These are phyloP conservation scores for Amanita polypyramis DNA, from an alignment of 768 basidiomycete species.

Conservation along the genomic window DNA sequence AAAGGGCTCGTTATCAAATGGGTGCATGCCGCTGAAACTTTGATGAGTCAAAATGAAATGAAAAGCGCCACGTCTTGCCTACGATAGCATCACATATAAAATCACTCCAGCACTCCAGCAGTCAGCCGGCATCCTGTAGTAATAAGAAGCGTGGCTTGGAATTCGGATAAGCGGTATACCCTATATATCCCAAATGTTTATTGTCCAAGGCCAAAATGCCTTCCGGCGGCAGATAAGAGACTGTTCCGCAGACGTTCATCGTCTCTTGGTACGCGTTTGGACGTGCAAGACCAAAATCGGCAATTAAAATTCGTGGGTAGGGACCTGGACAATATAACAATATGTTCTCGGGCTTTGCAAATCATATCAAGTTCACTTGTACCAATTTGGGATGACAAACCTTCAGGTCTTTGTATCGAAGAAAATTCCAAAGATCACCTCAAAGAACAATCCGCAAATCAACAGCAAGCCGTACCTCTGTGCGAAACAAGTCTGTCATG, in stretches of 20 bases:
- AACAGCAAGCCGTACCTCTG: slow-evolving; percentile 40
- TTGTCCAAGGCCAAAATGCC: slow-evolving; percentile 72
- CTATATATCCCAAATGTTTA: slow-evolving; percentile 58
- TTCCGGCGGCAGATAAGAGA: slow-evolving; percentile 80
- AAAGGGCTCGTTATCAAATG: slow-evolving; percentile 54
- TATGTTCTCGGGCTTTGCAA: slow-evolving; percentile 69
- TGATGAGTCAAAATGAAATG: neutral
- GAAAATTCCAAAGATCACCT: neutral
- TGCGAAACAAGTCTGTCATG: slow-evolving; percentile 69
- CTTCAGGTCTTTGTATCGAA: slow-evolving; percentile 45
- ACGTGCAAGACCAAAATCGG: slow-evolving; percentile 81
- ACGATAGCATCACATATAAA: slow-evolving; percentile 79
- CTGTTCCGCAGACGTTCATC: slow-evolving; percentile 79
- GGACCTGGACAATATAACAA: slow-evolving; percentile 70
- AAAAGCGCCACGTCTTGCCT: slow-evolving; percentile 20
- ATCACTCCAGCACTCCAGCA: slow-evolving; percentile 85
- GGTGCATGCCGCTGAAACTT: slow-evolving; percentile 52
- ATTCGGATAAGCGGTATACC: slow-evolving; percentile 18
- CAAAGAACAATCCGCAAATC: neutral
- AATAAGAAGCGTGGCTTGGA: neutral
- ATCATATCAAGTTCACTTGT: neutral
- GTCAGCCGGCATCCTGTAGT: slow-evolving; percentile 70
- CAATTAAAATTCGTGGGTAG: slow-evolving; percentile 76
- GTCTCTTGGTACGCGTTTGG: slow-evolving; percentile 74
- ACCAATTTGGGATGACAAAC: slow-evolving; percentile 19